Percentiles rank a stretch among this genome's conserved stretches.
Evolutionary conservation across 139 green algal species (phyloP).

Genomic region (Chlorella sp.): DNA sequence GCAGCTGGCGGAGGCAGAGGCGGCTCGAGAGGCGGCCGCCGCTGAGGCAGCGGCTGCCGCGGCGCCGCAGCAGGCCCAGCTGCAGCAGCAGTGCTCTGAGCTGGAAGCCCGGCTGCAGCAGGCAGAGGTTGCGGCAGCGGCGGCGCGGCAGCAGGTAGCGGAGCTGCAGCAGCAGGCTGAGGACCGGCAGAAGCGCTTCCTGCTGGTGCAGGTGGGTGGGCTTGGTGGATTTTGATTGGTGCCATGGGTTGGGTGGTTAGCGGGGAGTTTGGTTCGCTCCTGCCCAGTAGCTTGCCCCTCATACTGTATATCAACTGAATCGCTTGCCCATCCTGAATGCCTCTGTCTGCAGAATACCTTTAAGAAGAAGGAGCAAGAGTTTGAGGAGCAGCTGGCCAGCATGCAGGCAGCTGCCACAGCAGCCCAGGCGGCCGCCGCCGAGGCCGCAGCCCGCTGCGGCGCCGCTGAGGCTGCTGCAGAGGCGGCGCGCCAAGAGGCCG

Average conservation of each 20-base stretch:
- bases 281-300: too few relatives aligned
- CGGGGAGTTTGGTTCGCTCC: too few relatives aligned
- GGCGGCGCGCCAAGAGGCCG: constrained; percentile 7
- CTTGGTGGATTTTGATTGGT: too few relatives aligned
- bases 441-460: background rate
- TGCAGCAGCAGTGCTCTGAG: background rate
- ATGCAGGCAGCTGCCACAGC: constrained; percentile 7
- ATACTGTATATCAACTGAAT: too few relatives aligned
- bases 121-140: constrained; percentile 3
- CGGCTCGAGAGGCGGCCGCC: constrained; percentile 5
- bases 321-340: too few relatives aligned
- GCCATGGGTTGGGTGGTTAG: too few relatives aligned
- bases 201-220: constrained; percentile 22
- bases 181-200: constrained; percentile 54
- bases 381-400: constrained; percentile 17
- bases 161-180: constrained; percentile 26
- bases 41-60: background rate
- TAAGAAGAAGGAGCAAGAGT: constrained; percentile 42
- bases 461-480: constrained; percentile 25
- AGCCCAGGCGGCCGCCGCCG: constrained; percentile 18
- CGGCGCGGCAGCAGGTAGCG: background rate
- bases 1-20: background rate
- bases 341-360: constrained; percentile 43
- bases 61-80: background rate
- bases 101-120: background rate